These are phyloP conservation scores for Plasmodium sp. DNA, from an alignment of 169 alveolate genomes.

Conservation along the genomic window DNA sequence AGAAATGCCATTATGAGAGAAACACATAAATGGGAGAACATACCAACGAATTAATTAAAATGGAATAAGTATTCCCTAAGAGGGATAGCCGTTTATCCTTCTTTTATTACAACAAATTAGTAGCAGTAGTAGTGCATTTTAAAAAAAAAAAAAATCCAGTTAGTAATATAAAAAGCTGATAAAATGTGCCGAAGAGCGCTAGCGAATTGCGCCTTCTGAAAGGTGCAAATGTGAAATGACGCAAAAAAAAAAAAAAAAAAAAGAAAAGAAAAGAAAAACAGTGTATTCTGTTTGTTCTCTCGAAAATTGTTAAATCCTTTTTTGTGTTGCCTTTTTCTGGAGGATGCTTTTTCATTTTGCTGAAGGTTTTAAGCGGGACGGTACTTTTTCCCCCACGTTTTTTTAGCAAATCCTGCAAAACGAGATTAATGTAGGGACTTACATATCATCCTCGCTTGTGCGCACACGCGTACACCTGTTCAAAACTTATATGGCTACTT, in stretches of 20 bases:
- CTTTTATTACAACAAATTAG: too few species aligned
- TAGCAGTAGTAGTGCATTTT: not conserved
- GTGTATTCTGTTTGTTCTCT: not conserved
- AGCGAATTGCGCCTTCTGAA: not conserved
- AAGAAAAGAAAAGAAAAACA: too few species aligned
- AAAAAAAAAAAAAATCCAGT: not conserved
- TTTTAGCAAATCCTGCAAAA: not conserved
- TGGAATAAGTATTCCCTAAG: not conserved
- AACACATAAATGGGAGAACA: not conserved
- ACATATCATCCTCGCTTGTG: not conserved
- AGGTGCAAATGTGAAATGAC: not conserved
- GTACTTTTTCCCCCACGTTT: not conserved
- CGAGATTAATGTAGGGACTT: not conserved
- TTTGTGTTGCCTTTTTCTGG: not conserved
- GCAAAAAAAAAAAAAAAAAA: not conserved
- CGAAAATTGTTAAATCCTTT: not conserved
- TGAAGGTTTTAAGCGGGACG: not conserved
- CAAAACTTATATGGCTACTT: not conserved
- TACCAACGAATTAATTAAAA: not conserved
- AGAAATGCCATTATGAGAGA: not conserved
- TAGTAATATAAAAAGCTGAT: not conserved
- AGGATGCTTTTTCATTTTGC: too few species aligned
- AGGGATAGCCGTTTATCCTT: not conserved
- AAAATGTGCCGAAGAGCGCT: not conserved
- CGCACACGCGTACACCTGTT: not conserved